phyloP scores from a whole-genome alignment of 148 eudicot species.

The Vaccinium darrowii region DNA sequence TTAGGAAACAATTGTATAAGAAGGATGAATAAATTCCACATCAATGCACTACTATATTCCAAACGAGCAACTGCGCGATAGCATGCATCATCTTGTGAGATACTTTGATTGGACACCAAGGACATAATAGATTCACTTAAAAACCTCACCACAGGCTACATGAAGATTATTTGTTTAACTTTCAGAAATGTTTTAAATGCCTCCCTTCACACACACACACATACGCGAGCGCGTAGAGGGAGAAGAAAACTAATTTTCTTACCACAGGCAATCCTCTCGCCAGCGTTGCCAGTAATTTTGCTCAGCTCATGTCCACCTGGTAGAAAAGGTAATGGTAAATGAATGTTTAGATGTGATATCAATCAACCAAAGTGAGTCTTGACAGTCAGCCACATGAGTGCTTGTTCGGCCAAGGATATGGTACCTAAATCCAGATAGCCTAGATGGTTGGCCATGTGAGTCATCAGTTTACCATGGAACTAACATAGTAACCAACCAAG shows the following conservation, averaged over 20 bases:
- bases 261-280: slow-evolving; percentile 70
- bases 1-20: background rate
- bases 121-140: background rate
- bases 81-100: background rate
- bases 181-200: background rate
- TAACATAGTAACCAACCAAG: background rate
- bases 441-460: background rate
- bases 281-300: slow-evolving; percentile 69
- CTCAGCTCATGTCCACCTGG: slow-evolving; percentile 72
- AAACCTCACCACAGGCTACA: background rate
- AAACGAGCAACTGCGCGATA: background rate
- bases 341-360: no score
- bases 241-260: slow-evolving; percentile 15
- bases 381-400: background rate
- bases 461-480: background rate
- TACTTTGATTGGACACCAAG: background rate
- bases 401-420: background rate
- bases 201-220: background rate
- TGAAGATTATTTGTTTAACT: background rate
- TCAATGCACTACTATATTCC: background rate
- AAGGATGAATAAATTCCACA: background rate
- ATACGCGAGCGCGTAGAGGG: no score
- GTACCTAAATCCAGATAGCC: no score
- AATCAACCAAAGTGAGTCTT: no score
- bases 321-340: background rate